Evolutionary conservation across 2,329 filamentous ascomycete genomes (phyloP).

Genomic region (Chaetomiaceae sp.): DNA sequence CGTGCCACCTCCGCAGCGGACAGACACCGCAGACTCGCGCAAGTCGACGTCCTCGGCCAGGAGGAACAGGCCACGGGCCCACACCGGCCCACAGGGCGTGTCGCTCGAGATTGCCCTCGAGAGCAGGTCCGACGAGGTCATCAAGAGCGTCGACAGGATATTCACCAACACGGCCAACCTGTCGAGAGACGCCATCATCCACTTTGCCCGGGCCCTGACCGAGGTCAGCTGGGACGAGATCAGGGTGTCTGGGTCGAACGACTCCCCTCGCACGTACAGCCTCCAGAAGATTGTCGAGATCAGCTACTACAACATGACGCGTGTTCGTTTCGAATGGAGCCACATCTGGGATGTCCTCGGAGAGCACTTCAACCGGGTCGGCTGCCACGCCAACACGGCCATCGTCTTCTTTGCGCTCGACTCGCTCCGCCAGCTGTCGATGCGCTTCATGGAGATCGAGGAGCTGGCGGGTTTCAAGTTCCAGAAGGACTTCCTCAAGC

Average conservation of each 20-base stretch:
- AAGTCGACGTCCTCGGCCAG: constrained; percentile 61
- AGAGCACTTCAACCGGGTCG: constrained; percentile 96
- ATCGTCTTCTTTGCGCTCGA: constrained; percentile 98
- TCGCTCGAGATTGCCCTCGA: constrained; percentile 82
- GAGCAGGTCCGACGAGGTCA: constrained; percentile 86
- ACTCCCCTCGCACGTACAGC: constrained; percentile 93
- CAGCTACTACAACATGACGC: constrained; percentile 99
- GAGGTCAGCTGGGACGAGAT: constrained; percentile 99
- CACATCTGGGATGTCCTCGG: constrained; percentile 97
- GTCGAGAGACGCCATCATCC: constrained; percentile 88
- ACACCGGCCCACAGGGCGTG: constrained; percentile 59
- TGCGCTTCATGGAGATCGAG: constrained; percentile 98
- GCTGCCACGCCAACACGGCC: constrained; percentile 91
- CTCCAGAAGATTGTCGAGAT: constrained; percentile 98
- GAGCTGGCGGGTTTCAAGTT: constrained; percentile 99
- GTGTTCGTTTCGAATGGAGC: constrained; percentile 97
- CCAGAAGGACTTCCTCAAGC: constrained; percentile 97
- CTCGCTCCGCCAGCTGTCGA: constrained; percentile 88
- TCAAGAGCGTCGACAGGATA: constrained; percentile 89
- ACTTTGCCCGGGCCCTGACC: constrained; percentile 87
- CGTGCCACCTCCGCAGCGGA: constrained; percentile 48
- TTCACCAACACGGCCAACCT: constrained; percentile 95
- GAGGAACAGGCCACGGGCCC: constrained; percentile 48
- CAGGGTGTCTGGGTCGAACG: constrained; percentile 91
- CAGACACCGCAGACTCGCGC: constrained; percentile 53